Percentiles rank a stretch among this genome's conserved stretches.
These are phyloP conservation scores for Hypoxylon sp. DNA, from an alignment of 2,329 filamentous ascomycete species.

Conservation along the genomic window DNA sequence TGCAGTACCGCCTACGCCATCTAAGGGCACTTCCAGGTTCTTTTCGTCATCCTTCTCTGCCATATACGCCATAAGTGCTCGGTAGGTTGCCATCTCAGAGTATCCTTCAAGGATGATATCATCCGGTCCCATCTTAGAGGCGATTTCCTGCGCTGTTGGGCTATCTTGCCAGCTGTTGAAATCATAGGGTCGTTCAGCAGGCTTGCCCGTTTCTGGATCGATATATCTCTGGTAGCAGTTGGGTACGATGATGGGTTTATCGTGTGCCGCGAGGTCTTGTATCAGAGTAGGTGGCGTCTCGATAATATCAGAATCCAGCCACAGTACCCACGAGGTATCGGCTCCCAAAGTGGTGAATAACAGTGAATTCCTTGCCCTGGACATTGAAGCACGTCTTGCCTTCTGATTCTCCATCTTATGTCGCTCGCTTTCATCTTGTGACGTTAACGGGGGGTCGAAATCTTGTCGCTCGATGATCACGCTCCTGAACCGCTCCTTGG, in stretches of 20 bases:
- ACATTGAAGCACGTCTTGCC: conserved; percentile 87
- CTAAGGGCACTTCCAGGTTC: conserved; percentile 79
- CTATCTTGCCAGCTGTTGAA: conserved; percentile 99
- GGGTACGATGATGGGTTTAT: conserved; percentile 92
- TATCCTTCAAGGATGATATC: conserved; percentile 97
- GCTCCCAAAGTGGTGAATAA: conserved; percentile 96
- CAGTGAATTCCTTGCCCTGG: conserved; percentile 91
- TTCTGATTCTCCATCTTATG: conserved; percentile 96
- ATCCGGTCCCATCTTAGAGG: conserved; percentile 85
- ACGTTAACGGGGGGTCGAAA: conserved; percentile 84
- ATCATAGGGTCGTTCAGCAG: conserved; percentile 89
- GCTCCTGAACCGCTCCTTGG: conserved; percentile 88
- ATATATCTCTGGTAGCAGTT: conserved; percentile 95
- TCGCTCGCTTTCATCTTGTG: conserved; percentile 88
- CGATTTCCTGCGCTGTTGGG: conserved; percentile 81
- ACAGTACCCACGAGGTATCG: conserved; percentile 94
- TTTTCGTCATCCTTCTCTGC: conserved; percentile 69
- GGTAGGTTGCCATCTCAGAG: conserved; percentile 90
- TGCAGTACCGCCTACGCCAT: conserved; percentile 94
- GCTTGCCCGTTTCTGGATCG: conserved; percentile 76
- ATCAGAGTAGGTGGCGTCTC: conserved; percentile 89
- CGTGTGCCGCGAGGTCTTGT: conserved; percentile 88
- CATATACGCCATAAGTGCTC: conserved; percentile 91
- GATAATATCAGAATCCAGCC: conserved; percentile 93
- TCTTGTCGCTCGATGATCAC: conserved; percentile 97